These are phyloP conservation scores for Fusarium sacchari DNA, from an alignment of 2,329 filamentous ascomycete genomes.

Conservation along the genomic window DNA sequence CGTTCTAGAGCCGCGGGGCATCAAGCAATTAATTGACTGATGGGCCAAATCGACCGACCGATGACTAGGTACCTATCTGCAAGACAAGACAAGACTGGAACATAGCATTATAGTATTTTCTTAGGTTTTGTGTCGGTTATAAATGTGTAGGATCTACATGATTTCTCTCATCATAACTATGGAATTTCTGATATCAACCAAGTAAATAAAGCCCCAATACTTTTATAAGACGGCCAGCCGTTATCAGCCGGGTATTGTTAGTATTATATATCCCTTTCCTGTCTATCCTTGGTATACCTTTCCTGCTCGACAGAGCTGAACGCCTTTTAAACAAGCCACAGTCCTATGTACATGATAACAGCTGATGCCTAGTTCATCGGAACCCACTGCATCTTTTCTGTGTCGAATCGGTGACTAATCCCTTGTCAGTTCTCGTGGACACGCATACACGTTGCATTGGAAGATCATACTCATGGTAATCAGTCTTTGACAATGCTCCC, in stretches of 20 bases:
- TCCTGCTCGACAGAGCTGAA: neutral
- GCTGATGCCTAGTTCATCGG: neutral
- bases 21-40: slow-evolving; percentile 11
- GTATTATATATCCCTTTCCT: neutral
- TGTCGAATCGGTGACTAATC: slow-evolving; percentile 54
- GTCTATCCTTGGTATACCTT: neutral
- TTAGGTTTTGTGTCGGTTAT: rapidly evolving
- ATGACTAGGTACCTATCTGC: neutral
- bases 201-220: neutral
- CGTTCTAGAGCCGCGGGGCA: slow-evolving; percentile 40
- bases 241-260: neutral
- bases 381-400: slow-evolving; percentile 50
- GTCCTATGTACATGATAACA: neutral
- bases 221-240: neutral
- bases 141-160: neutral
- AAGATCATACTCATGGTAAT: slow-evolving; percentile 61
- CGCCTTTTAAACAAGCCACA: neutral
- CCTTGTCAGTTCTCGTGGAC: slow-evolving; percentile 16
- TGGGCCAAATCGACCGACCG: neutral
- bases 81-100: neutral
- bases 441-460: neutral
- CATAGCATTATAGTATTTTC: no score
- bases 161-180: rapidly evolving
- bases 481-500: slow-evolving; percentile 60
- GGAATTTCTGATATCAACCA: neutral